Base-by-base conservation (phyloP, 208 protist genomes). In the Trypanosoma congolense region DNA sequence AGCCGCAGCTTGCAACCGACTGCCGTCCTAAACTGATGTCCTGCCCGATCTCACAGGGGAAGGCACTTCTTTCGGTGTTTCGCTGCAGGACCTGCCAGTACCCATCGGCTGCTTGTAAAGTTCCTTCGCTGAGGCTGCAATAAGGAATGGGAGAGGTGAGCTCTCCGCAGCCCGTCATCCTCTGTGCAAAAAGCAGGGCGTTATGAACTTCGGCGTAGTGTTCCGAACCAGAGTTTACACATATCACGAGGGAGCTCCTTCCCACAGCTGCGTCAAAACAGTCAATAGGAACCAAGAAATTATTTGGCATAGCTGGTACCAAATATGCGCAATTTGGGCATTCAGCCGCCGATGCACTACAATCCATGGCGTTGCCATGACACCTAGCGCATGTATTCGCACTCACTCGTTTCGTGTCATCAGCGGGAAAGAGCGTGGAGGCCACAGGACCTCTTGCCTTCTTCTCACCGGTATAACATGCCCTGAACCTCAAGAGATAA, bases 181-280 rank as follows among this genome's bases (percentile, higher is more conserved):
- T 29, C 3, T 53, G 67, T 12, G 43, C 55, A 46, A 74, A 74
- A 3, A 68, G 24, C 58, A 74, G 66, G 10, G 60, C 67, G 24
- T 44, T 60, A 10, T 60, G 67, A 2, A 56, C 58, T 18, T 67
- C 30, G 36, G 55, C 52, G 46, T 68, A 68, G 21, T 68, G 55
- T 52, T 63, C 56, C 67, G 55, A 62, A 12, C 50, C 67, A 25
- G 60, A 68, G 25, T 61, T 65, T n/a, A 74, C 60, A 49, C 60
- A 67, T 4, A 66, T 12, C 21, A 74, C 42, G 33, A 74, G 48
- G 30, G 68, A 33, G 35, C 33, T 59, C 22, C 46, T 24, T 6
- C 61, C 61, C 46, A 66, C 45, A 19, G 52, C 52, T 31, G 45
- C 40, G 26, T 36, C 35, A 40, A 66, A 55, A 28, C 52, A 60